Conservation (phyloP, 169 alveolate species). For the Plasmodium coatneyi region DNA sequence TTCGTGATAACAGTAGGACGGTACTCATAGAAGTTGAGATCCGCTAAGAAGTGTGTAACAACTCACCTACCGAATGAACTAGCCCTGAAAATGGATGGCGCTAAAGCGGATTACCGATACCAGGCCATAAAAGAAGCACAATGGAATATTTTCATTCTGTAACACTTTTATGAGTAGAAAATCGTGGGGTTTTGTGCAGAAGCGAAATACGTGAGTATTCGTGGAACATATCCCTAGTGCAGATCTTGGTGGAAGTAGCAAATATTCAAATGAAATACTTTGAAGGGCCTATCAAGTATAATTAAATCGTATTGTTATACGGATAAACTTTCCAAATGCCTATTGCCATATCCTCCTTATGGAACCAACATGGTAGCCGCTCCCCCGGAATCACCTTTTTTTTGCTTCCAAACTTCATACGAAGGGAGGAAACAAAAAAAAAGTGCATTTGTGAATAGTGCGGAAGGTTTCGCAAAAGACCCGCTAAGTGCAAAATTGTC, state of each 20-base stretch:
- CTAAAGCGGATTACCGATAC: conserved; percentile 93
- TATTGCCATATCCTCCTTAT: conserved; percentile 1
- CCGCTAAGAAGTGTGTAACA: conserved; percentile 95
- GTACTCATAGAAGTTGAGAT: conserved; percentile 93
- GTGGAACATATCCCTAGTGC: conserved; percentile 93
- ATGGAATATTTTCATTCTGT: not conserved
- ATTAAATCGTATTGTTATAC: not conserved
- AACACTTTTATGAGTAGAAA: conserved; percentile 39
- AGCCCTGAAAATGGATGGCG: conserved; percentile 93
- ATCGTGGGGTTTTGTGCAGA: conserved; percentile 83
- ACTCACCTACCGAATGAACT: conserved; percentile 93
- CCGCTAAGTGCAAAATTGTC: not conserved
- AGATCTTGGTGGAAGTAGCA: conserved; percentile 96
- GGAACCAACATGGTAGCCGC: not conserved
- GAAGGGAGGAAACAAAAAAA: not conserved
- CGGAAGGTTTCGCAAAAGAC: not conserved
- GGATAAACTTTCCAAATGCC: not conserved
- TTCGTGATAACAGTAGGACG: conserved; percentile 93
- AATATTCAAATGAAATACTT: conserved; percentile 90
- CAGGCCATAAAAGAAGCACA: conserved; percentile 79
- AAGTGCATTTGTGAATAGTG: not conserved
- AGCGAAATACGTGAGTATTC: conserved; percentile 92
- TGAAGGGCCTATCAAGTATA: conserved; percentile 81
- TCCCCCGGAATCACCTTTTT: not conserved
- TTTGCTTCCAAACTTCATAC: not conserved